Evolutionary conservation across 164 flowering plant species (phyloP).

Genomic region (Aristolochia fimbriata): DNA sequence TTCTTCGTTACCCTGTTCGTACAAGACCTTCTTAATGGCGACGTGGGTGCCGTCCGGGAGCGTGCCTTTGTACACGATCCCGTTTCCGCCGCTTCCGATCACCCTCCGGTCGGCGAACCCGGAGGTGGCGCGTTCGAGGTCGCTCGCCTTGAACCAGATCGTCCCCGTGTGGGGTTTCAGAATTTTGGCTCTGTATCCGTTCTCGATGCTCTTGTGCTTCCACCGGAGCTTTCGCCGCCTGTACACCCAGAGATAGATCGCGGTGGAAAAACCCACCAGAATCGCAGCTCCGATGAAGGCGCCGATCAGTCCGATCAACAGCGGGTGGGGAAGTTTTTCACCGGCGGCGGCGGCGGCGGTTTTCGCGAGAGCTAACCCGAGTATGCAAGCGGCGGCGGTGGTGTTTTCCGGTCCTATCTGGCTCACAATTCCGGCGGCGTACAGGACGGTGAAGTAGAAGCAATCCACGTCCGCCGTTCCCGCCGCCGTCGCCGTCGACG

Average conservation of each 20-base stretch:
- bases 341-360: neutral
- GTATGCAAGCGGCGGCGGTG: slow-evolving; percentile 39
- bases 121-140: slow-evolving; percentile 54
- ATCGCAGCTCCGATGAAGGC: slow-evolving; percentile 32
- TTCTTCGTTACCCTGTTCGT: slow-evolving; percentile 35
- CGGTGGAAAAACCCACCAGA: slow-evolving; percentile 19
- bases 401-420: slow-evolving; percentile 39
- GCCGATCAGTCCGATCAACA: slow-evolving; percentile 34
- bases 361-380: slow-evolving; percentile 25
- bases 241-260: slow-evolving; percentile 31
- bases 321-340: slow-evolving; percentile 4
- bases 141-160: slow-evolving; percentile 46
- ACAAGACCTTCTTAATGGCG: slow-evolving; percentile 49
- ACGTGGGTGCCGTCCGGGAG: slow-evolving; percentile 43
- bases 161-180: slow-evolving; percentile 48
- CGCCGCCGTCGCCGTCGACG: too few species aligned
- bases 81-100: slow-evolving; percentile 58
- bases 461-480: slow-evolving; percentile 21
- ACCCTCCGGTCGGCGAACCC: slow-evolving; percentile 49
- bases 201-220: neutral
- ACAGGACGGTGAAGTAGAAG: slow-evolving; percentile 49
- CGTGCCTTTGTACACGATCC: slow-evolving; percentile 55
- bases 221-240: slow-evolving; percentile 6
- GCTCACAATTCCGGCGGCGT: slow-evolving; percentile 65
- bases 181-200: slow-evolving; percentile 17